Evolutionary conservation across 2,329 filamentous ascomycete genomes (phyloP).

Genomic region (Arthrobotrys pseudoclavata): DNA sequence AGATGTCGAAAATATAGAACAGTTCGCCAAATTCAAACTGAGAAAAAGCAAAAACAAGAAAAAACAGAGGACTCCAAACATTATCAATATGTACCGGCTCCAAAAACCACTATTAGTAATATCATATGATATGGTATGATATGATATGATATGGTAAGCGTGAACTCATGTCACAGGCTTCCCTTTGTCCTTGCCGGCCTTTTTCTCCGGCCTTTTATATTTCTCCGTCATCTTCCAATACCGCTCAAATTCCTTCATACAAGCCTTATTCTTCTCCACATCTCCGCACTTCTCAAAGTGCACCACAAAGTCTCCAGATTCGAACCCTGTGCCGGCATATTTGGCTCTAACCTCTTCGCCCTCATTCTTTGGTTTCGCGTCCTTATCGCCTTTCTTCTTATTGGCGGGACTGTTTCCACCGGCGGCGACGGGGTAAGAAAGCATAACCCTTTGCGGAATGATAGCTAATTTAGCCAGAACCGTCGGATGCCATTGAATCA

Average conservation of each 20-base stretch:
- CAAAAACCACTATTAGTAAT: background rate
- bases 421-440: conserved; percentile 73
- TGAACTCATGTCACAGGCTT: conserved; percentile 10
- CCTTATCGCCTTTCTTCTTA: conserved; percentile 65
- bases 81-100: conserved; percentile 5
- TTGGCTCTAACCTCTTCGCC: conserved; percentile 31
- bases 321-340: conserved; percentile 72
- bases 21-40: background rate
- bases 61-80: conserved; percentile 9
- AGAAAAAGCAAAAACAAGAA: background rate
- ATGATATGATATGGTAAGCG: background rate
- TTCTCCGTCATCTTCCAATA: conserved; percentile 66
- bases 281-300: conserved; percentile 79
- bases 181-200: conserved; percentile 17
- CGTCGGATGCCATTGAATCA: conserved; percentile 96
- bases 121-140: background rate
- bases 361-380: conserved; percentile 66
- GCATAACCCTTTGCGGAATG: conserved; percentile 86
- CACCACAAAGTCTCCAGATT: conserved; percentile 86
- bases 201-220: conserved; percentile 58
- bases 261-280: conserved; percentile 71
- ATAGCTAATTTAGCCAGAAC: conserved; percentile 90
- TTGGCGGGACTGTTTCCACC: conserved; percentile 46
- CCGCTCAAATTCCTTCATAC: conserved; percentile 78
- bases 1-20: conserved; percentile 2